A percentile compares a stretch with the other conserved stretches of the same genome.
Evolutionary conservation across 2,329 filamentous ascomycete genomes (phyloP).

Genomic region (Cercospora sp.): DNA sequence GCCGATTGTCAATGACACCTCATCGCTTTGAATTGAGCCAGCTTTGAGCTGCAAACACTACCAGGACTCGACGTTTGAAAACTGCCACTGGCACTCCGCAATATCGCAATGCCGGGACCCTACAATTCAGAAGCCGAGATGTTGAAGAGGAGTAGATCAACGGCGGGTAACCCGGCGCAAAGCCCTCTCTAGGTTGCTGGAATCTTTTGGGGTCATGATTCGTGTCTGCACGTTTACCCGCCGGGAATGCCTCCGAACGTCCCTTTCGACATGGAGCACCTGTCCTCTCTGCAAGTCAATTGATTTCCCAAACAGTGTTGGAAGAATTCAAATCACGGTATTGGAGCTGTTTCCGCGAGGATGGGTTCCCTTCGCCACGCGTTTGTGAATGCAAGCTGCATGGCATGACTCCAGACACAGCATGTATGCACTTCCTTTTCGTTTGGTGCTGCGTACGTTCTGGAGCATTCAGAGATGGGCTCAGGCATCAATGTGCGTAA

Average conservation of each 20-base stretch:
- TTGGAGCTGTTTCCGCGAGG: background rate
- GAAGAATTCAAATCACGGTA: background rate
- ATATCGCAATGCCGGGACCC: slow-evolving; percentile 1
- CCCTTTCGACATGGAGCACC: background rate
- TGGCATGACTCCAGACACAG: background rate
- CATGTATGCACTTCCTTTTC: background rate
- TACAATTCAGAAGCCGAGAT: background rate
- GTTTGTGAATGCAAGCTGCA: background rate
- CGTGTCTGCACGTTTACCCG: background rate
- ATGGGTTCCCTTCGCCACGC: background rate
- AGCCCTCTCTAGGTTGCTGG: background rate
- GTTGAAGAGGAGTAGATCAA: background rate
- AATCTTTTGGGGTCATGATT: background rate
- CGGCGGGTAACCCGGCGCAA: background rate
- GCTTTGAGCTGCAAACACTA: background rate
- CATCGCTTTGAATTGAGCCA: background rate
- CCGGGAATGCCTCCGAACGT: background rate
- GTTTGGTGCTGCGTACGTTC: background rate
- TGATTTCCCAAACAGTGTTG: background rate
- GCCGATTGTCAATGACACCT: background rate
- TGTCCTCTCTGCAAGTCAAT: background rate
- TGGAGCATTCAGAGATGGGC: background rate
- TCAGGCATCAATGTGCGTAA: background rate
- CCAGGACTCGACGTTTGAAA: background rate
- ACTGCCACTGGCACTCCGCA: background rate